These are phyloP conservation scores for Tranzscheliella williamsii DNA, from an alignment of 1,284 basidiomycete species.

Conservation along the genomic window DNA sequence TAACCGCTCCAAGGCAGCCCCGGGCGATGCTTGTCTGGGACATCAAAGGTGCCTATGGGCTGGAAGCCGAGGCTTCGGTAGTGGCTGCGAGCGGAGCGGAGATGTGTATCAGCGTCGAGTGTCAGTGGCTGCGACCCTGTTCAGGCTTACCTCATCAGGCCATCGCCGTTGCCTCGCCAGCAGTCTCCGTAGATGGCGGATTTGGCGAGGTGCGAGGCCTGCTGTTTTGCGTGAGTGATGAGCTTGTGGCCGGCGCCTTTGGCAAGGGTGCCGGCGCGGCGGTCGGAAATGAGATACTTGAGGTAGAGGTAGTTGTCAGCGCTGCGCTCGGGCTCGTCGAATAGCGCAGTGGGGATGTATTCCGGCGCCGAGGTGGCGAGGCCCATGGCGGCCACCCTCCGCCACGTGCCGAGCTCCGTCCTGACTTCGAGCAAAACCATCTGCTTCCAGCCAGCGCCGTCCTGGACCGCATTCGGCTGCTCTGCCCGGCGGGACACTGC, in stretches of 20 bases:
- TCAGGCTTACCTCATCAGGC: constrained; percentile 26
- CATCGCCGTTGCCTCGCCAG: constrained; percentile 31
- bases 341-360: constrained; percentile 7
- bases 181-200: constrained; percentile 25
- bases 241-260: constrained; percentile 15
- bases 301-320: constrained; percentile 19
- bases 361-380: constrained; percentile 3
- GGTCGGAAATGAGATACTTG: constrained; percentile 27
- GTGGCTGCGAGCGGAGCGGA: constrained; percentile 10
- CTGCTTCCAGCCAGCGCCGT: constrained; percentile 6
- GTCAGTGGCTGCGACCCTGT: neutral
- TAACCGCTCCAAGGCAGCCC: constrained; percentile 23
- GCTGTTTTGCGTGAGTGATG: constrained; percentile 2
- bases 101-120: neutral
- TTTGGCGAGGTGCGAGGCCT: constrained; percentile 3
- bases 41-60: constrained; percentile 17
- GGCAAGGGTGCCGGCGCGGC: constrained; percentile 11
- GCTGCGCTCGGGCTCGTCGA: neutral
- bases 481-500: neutral
- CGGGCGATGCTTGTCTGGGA: constrained; percentile 28
- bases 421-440: constrained; percentile 14
- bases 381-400: constrained; percentile 12
- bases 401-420: constrained; percentile 4
- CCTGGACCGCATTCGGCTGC: neutral
- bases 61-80: constrained; percentile 25